Evolutionary conservation across 345 rosid genomes (phyloP).

Genomic region (Stellera chamaejasme): DNA sequence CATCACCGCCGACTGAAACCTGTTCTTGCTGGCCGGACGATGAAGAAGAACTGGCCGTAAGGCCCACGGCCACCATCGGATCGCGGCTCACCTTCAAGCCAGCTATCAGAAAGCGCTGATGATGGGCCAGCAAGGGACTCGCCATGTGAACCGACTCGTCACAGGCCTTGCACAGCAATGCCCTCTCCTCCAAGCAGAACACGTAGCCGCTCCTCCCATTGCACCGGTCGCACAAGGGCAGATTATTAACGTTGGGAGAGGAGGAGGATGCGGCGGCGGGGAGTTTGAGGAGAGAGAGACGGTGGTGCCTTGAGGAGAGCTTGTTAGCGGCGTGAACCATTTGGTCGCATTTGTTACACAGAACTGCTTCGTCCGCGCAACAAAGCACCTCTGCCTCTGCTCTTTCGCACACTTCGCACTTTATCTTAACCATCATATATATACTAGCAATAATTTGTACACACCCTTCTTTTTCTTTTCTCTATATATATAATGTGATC

Average conservation of each 20-base stretch:
- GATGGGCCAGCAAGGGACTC: conserved; percentile 3
- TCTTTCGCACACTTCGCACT: conserved; percentile 22
- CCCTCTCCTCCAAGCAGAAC: conserved; percentile 29
- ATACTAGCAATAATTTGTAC: no score
- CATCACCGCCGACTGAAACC: no score
- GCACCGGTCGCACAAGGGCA: conserved; percentile 23
- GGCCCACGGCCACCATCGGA: no score
- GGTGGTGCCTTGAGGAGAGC: conserved; percentile 21
- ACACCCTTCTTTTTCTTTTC: no score
- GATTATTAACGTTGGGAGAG: conserved; percentile 11
- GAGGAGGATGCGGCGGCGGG: background rate
- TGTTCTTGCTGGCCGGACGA: no score
- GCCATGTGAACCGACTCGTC: conserved; percentile 12
- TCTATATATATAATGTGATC: no score
- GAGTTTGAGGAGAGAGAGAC: conserved; percentile 17
- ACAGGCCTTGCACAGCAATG: conserved; percentile 17
- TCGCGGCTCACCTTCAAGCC: conserved; percentile 11
- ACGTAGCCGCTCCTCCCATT: conserved; percentile 19
- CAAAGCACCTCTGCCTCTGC: conserved; percentile 28
- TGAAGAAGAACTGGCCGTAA: no score
- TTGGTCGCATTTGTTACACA: conserved; percentile 19
- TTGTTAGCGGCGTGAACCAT: conserved; percentile 26
- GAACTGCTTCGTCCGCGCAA: conserved; percentile 27
- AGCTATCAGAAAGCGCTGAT: conserved; percentile 20
- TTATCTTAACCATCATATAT: conserved; percentile 16